Conservation (phyloP, 2,329 filamentous ascomycete species). For the Chaetomiaceae sp. region DNA sequence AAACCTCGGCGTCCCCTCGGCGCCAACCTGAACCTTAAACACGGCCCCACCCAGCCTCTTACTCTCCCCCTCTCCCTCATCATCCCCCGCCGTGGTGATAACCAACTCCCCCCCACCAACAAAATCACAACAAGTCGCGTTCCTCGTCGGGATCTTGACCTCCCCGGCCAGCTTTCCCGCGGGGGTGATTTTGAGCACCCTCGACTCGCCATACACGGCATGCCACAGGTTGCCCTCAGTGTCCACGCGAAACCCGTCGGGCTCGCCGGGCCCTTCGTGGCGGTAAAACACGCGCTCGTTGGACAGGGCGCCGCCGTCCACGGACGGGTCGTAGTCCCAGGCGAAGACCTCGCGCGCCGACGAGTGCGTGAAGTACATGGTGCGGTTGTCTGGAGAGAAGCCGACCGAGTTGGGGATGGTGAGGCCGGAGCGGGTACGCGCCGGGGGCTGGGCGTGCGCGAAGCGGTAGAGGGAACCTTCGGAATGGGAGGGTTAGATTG, state of each 20-base stretch:
- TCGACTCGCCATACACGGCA: slow-evolving; percentile 73
- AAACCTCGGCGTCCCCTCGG: slow-evolving; percentile 63
- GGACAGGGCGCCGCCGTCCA: slow-evolving; percentile 55
- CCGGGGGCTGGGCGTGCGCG: slow-evolving; percentile 55
- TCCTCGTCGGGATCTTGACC: slow-evolving; percentile 69
- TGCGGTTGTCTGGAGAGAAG: slow-evolving; percentile 69
- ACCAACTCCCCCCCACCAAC: slow-evolving; percentile 68
- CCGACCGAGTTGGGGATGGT: slow-evolving; percentile 81
- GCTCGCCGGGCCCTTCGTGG: slow-evolving; percentile 61
- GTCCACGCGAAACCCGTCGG: slow-evolving; percentile 84
- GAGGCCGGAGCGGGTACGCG: slow-evolving; percentile 58
- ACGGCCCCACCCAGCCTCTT: slow-evolving; percentile 64
- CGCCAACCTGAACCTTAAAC: slow-evolving; percentile 74
- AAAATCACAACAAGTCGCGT: slow-evolving; percentile 78
- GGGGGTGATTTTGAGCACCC: slow-evolving; percentile 69
- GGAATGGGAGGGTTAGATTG: slow-evolving; percentile 1
- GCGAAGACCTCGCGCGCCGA: slow-evolving; percentile 65
- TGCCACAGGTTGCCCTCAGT: slow-evolving; percentile 84
- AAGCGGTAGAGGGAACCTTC: slow-evolving; percentile 71
- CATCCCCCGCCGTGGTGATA: slow-evolving; percentile 71
- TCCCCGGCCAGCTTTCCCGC: slow-evolving; percentile 68
- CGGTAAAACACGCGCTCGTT: slow-evolving; percentile 70
- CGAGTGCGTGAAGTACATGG: slow-evolving; percentile 80
- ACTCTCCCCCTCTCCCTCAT: slow-evolving; percentile 60
- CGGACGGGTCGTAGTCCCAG: slow-evolving; percentile 66